Evolutionary conservation across 768 basidiomycete genomes (phyloP), one percentile per base, ranked within the genome.

Genomic region (Coprinopsis cinerea): DNA sequence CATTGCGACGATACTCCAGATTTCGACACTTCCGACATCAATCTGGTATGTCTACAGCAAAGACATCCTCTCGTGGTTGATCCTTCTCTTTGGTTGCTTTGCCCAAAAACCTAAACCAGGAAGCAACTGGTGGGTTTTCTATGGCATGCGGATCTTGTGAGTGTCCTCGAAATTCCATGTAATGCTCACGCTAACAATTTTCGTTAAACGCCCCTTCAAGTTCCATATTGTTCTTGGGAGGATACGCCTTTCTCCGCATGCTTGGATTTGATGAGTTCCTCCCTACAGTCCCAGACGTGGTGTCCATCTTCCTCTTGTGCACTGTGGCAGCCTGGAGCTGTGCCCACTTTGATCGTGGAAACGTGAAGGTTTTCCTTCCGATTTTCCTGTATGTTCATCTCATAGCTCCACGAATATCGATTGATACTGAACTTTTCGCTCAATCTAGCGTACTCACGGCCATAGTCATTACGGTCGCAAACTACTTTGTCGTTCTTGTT

Each of bases 311-410:
- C 42, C 13, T 50, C 18, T 27, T 28, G 2, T 43, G 40, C 20
- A 50, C 23, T 14, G 28, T 24, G 2, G 49, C 42, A 4, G 27
- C 11, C 3, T 50, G 49, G 49, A 28, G 49, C 49, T 23, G 14
- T 1, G 14, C 26, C 13, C 17, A 50, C 28, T 50, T 42, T 27
- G 14, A 40, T 6, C 3, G 13, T 11, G 26, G 25, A 24, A 49
- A 42, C 32, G 44, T 50, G 49, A 41, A 32, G 15, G 25, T 43
- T 11, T 50, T 50, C 49, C 18, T 50, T 2, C 49, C 49, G 9
- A 23, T 44, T 17, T 24, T 50, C 6, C 15, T 44, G 49, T 50
- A 44, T 6, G 41, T 26, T 10, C 22, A 25, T 5, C 32, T 39
- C 7, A 26, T 13, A 14, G 4, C 7, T 25, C 24, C 9, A 34